A percentile compares a stretch with the other conserved stretches of the same genome.
phyloP scores from a whole-genome alignment of 176 grass and related monocot genomes.

The Puya raimondii region DNA sequence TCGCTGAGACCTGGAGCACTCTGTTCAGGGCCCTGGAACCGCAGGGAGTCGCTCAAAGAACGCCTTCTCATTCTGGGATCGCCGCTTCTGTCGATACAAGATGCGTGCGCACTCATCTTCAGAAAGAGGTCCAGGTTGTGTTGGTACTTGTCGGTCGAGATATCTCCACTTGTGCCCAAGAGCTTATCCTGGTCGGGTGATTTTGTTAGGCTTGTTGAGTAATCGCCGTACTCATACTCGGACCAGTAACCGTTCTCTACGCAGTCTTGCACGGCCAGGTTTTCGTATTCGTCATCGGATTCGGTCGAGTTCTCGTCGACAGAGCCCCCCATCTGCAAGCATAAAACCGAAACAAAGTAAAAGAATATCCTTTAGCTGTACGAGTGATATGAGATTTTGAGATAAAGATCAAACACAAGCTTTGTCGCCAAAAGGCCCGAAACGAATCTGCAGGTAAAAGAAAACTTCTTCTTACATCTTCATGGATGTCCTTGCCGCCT shows the following conservation, averaged over 20 bases:
- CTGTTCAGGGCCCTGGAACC: constrained; percentile 13
- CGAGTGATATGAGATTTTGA: neutral
- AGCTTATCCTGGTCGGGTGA: neutral
- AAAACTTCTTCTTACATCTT: constrained; percentile 26
- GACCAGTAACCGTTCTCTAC: constrained; percentile 51
- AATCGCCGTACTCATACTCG: constrained; percentile 22
- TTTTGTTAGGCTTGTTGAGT: constrained; percentile 5
- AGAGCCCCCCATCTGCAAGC: constrained; percentile 72
- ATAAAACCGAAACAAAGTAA: neutral
- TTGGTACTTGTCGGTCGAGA: constrained; percentile 24
- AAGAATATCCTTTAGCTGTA: neutral
- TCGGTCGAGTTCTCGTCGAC: constrained; percentile 72
- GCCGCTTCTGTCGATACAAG: constrained; percentile 10
- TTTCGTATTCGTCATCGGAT: constrained; percentile 86
- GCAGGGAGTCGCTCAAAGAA: constrained; percentile 44
- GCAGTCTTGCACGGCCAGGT: constrained; percentile 62
- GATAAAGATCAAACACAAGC: neutral
- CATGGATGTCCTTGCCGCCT: constrained; percentile 32
- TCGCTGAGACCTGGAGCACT: constrained; percentile 25
- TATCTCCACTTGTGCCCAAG: too few relatives aligned
- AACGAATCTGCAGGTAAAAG: neutral
- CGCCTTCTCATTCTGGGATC: constrained; percentile 37
- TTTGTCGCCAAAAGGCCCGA: neutral
- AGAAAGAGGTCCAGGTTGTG: constrained; percentile 32
- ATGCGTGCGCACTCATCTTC: constrained; percentile 20